Evolutionary conservation across 805 yeast species (phyloP).

Genomic region (Ogataea allantospora): DNA sequence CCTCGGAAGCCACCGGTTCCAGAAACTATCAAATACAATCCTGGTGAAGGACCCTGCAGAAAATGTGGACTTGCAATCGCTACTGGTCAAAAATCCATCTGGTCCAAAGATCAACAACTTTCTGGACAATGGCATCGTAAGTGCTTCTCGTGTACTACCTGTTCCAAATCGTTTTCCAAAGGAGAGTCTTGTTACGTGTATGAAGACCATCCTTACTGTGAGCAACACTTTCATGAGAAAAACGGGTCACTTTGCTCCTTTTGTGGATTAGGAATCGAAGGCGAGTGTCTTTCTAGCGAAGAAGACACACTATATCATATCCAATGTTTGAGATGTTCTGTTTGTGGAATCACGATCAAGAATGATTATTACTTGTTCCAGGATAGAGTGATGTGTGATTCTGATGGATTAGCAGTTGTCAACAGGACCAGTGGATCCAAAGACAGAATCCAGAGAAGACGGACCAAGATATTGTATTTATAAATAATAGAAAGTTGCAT

Average conservation of each 20-base stretch:
- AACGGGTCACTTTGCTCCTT: slow-evolving; percentile 73
- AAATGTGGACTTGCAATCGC: slow-evolving; percentile 56
- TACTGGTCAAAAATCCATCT: slow-evolving; percentile 58
- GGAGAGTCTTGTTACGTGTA: slow-evolving; percentile 70
- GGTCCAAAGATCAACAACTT: slow-evolving; percentile 79
- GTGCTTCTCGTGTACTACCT: slow-evolving; percentile 75
- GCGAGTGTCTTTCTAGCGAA: slow-evolving; percentile 83
- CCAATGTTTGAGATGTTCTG: slow-evolving; percentile 65
- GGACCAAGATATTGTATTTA: slow-evolving; percentile 32
- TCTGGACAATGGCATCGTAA: slow-evolving; percentile 93
- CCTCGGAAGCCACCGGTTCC: background rate
- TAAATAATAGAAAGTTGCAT: slow-evolving; percentile 3
- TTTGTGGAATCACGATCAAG: slow-evolving; percentile 51
- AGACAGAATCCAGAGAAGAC: slow-evolving; percentile 29
- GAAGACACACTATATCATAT: slow-evolving; percentile 70
- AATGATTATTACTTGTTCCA: slow-evolving; percentile 56
- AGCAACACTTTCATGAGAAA: slow-evolving; percentile 66
- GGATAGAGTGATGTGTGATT: slow-evolving; percentile 52
- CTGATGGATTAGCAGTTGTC: slow-evolving; percentile 29
- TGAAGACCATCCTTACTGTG: slow-evolving; percentile 80
- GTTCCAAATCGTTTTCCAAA: slow-evolving; percentile 57
- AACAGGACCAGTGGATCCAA: slow-evolving; percentile 12
- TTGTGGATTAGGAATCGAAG: slow-evolving; percentile 81
- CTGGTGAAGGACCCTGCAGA: slow-evolving; percentile 84
- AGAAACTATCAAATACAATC: slow-evolving; percentile 35